Evolutionary conservation across 2,329 filamentous ascomycete species (phyloP).

Genomic region (Fusarium sp.): DNA sequence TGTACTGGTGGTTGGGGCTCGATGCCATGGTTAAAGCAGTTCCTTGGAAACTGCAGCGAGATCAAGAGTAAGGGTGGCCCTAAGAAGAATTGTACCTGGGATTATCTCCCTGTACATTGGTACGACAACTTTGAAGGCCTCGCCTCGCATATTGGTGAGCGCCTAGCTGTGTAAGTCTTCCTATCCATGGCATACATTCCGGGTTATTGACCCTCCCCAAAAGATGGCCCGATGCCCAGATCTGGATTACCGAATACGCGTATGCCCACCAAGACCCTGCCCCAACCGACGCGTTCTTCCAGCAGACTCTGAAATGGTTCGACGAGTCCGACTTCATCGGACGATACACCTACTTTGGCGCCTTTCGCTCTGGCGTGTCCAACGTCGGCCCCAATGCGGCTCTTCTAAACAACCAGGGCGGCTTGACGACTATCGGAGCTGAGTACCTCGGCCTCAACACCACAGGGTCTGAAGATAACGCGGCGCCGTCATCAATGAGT

Average conservation of each 20-base stretch:
- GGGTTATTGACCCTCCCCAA: background rate
- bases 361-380: conserved; percentile 78
- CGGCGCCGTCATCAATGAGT: conserved; percentile 10
- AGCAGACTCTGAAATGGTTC: conserved; percentile 76
- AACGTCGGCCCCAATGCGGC: conserved; percentile 83
- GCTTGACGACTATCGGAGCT: conserved; percentile 81
- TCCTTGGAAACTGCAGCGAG: conserved; percentile 74
- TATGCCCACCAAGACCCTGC: conserved; percentile 69
- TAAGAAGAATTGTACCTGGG: conserved; percentile 71
- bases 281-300: conserved; percentile 77
- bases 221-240: conserved; percentile 72
- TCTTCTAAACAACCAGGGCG: conserved; percentile 78
- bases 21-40: conserved; percentile 77
- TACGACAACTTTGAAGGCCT: conserved; percentile 80
- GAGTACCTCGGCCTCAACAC: conserved; percentile 79
- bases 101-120: conserved; percentile 78
- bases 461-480: conserved; percentile 59
- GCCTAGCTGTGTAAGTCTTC: conserved; percentile 53
- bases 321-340: conserved; percentile 71
- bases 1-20: conserved; percentile 75
- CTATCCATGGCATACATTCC: background rate
- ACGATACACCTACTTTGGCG: conserved; percentile 83
- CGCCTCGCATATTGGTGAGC: conserved; percentile 75
- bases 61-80: conserved; percentile 63
- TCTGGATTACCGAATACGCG: conserved; percentile 88